Conservation (phyloP, 106 monocot genomes). For the Triglochin maritima region DNA sequence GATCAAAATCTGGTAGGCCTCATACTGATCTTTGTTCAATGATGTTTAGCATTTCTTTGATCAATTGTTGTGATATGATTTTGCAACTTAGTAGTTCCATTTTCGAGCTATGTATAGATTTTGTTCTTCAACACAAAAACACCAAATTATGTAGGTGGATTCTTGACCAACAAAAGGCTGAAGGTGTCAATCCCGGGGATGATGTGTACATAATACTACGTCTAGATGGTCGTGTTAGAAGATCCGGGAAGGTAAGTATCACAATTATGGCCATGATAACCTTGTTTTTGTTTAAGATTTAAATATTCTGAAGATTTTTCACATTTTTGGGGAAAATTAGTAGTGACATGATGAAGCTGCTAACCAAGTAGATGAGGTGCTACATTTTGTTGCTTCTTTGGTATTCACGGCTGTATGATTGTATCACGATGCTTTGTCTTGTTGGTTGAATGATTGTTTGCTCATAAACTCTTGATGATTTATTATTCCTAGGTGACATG, state of each 20-base stretch:
- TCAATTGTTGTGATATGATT: too few species aligned
- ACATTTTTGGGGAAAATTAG: too few species aligned
- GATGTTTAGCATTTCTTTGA: too few species aligned
- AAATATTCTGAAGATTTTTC: too few species aligned
- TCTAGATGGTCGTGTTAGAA: slow-evolving; percentile 88
- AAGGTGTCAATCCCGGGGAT: slow-evolving; percentile 79
- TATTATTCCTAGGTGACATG: too few species aligned
- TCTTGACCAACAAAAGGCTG: slow-evolving; percentile 79
- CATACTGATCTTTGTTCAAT: too few species aligned
- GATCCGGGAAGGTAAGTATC: slow-evolving; percentile 69
- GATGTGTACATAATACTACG: slow-evolving; percentile 90
- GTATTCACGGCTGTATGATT: not conserved
- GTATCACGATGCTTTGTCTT: not conserved
- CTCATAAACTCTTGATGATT: not conserved
- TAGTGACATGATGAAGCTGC: too few species aligned
- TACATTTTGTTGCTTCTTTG: not conserved
- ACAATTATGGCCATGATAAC: not conserved
- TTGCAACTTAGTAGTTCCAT: not conserved
- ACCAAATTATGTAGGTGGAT: slow-evolving; percentile 56
- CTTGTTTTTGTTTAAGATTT: not conserved
- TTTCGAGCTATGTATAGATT: not conserved
- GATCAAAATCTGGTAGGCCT: too few species aligned
- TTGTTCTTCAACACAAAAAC: not conserved
- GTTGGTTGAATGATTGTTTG: not conserved
- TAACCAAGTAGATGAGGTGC: not conserved